phyloP scores from a whole-genome alignment of 495 filamentous ascomycete species.

The Cercophora samala region DNA sequence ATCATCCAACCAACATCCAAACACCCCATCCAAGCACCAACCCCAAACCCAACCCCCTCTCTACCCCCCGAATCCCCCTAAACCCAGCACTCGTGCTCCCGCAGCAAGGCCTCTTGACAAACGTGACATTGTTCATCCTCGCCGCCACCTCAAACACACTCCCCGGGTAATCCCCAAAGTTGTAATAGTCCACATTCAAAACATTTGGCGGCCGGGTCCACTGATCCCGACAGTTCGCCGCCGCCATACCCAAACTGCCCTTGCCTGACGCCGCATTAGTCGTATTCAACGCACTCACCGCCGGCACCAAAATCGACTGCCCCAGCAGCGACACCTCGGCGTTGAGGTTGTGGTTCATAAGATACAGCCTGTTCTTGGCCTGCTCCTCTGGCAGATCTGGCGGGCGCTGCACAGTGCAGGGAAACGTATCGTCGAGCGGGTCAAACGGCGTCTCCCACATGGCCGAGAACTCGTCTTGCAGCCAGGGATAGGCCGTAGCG shows the following conservation, averaged over 20 bases:
- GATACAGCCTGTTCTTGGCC: constrained; percentile 65
- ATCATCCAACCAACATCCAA: constrained; percentile 14
- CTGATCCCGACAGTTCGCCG: constrained; percentile 59
- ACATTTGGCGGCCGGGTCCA: constrained; percentile 80
- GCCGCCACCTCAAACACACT: constrained; percentile 91
- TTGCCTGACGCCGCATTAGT: constrained; percentile 66
- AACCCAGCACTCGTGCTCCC: constrained; percentile 42
- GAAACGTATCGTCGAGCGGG: constrained; percentile 58
- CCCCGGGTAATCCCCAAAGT: constrained; percentile 63
- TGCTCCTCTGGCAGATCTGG: constrained; percentile 54
- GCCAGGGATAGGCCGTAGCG: constrained; percentile 69
- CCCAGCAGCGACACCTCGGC: constrained; percentile 62
- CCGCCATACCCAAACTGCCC: constrained; percentile 70
- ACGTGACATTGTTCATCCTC: constrained; percentile 78
- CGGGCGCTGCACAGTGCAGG: constrained; percentile 67
- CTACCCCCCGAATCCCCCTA: constrained; percentile 9
- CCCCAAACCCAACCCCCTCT: constrained; percentile 13
- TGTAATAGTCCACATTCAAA: constrained; percentile 87
- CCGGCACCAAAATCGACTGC: constrained; percentile 67
- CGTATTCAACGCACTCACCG: constrained; percentile 58
- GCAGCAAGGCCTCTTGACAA: constrained; percentile 68
- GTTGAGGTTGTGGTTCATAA: constrained; percentile 93
- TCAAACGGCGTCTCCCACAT: constrained; percentile 79
- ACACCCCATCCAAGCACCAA: constrained; percentile 17
- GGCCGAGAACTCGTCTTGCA: constrained; percentile 70